Base-by-base conservation (phyloP, 2,329 filamentous ascomycete genomes). In the Pyrenophora teres region DNA sequence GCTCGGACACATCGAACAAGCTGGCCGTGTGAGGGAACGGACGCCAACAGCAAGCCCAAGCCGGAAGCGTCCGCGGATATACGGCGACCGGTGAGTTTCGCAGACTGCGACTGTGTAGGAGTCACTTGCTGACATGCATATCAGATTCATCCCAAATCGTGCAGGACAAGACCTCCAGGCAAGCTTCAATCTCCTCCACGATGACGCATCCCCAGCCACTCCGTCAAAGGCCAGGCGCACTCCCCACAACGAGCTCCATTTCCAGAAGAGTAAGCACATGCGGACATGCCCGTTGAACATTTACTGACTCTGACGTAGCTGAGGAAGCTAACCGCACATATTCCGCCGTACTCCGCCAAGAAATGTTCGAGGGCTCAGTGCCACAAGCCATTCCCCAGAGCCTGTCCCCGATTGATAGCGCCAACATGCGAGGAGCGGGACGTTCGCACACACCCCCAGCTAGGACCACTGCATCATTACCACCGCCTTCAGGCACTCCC, bases 271-370 rank as follows among this genome's bases (percentile, higher is more conserved):
- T 70, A 59, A 56, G 59, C 56, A 42, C 65, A 16, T 21, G 39
- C 60, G 27, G 21, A 9, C 45, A 42, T 4, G 19, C 13, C 3
- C 9, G 7, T 3, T 2, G 18, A 10, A 16, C 23, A 30, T 4
- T 5, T 9, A 39, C 62, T 72, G 37, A 70, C 53, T 16, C 36
- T 18, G 13, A 27, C 52, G 18, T 65, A 86, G 92, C 89, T 42
- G 92, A 97, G 76, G 92, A 97, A 81, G 94, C 94, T 40, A 97
- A 99, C 67, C 85, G 89, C 52, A 97, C 90, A 16, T 99, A 93
- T 73, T 95, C 92, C 23, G 88, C 87, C 16, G 79, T 99, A 6
- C 80, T 99, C 49, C 88, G 94, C 50, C 88, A 90, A 45, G 94
- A 99, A 74, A 84, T 99, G 53, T 99, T 99, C 72, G 93, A 96